These are phyloP conservation scores for Yamadazyma endophytica DNA, from an alignment of 805 yeast species.

Conservation along the genomic window DNA sequence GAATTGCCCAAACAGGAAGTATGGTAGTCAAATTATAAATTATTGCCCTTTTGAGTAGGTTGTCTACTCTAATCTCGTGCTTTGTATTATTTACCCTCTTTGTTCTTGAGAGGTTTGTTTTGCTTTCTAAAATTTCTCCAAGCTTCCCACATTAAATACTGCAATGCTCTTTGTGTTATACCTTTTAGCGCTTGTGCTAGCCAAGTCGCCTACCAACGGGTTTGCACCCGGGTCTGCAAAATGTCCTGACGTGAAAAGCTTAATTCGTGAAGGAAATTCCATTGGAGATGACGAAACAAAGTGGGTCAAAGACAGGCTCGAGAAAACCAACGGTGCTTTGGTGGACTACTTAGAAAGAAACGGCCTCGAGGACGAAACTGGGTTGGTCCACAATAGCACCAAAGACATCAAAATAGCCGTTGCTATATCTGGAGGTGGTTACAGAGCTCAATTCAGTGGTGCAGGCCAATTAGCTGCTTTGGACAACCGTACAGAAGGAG, in stretches of 20 bases:
- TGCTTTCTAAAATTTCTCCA: too few relatives aligned
- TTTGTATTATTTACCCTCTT: too few relatives aligned
- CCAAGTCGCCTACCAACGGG: constrained; percentile 18
- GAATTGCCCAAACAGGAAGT: too few relatives aligned
- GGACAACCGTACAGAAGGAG: constrained; percentile 65
- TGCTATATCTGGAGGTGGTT: constrained; percentile 40
- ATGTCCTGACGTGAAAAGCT: constrained; percentile 20
- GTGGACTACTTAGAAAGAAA: constrained; percentile 17
- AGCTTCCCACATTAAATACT: too few relatives aligned
- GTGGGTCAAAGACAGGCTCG: constrained; percentile 22
- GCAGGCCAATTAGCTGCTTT: constrained; percentile 81
- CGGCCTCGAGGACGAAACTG: constrained; percentile 18
- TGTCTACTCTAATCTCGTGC: too few relatives aligned
- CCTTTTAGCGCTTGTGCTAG: constrained; percentile 8
- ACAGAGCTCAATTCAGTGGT: constrained; percentile 56
- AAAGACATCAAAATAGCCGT: constrained; percentile 22
- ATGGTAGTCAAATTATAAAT: too few relatives aligned
- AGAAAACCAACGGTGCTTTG: constrained; percentile 20
- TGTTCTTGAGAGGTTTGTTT: too few relatives aligned
- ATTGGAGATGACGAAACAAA: constrained; percentile 20
- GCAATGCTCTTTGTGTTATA: too few relatives aligned
- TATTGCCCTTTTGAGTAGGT: too few relatives aligned
- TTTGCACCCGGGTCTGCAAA: constrained; percentile 28
- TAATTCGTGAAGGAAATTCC: constrained; percentile 22
- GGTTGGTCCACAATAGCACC: constrained; percentile 15